A percentile compares a stretch with the other conserved stretches of the same genome.
Evolutionary conservation across 1,284 basidiomycete species (phyloP).

Genomic region (Fomitopsis pinicola): DNA sequence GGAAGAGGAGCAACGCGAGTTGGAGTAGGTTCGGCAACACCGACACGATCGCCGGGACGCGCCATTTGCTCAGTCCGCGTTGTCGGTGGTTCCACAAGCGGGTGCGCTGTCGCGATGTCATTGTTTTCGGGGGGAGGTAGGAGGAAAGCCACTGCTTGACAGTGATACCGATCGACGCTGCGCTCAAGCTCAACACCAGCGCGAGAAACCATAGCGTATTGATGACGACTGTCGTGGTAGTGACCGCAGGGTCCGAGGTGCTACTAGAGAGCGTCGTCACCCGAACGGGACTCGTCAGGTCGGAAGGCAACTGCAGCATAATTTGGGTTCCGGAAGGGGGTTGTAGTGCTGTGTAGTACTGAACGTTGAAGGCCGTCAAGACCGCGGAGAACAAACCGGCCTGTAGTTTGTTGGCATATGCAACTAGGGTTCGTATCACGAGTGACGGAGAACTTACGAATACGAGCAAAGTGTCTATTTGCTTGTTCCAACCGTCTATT

Average conservation of each 20-base stretch:
- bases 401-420: neutral
- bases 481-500: neutral
- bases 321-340: too few species aligned
- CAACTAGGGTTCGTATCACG: neutral
- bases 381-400: constrained; percentile 14
- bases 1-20: constrained; percentile 12
- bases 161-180: constrained; percentile 14
- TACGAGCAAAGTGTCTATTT: neutral
- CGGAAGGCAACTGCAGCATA: too few species aligned
- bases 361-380: constrained; percentile 10
- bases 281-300: too few species aligned
- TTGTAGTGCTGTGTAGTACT: constrained; percentile 6
- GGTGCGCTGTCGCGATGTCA: neutral
- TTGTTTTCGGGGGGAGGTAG: neutral
- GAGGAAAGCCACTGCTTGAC: constrained; percentile 17
- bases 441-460: neutral
- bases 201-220: constrained; percentile 16
- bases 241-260: neutral
- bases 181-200: constrained; percentile 10
- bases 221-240: neutral
- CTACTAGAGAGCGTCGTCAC: neutral
- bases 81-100: constrained; percentile 7
- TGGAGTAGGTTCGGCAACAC: constrained; percentile 13
- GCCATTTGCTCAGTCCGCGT: constrained; percentile 5
- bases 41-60: constrained; percentile 10